Evolutionary conservation across 2,329 filamentous ascomycete species (phyloP).

Genomic region (Spiromastix sp.): DNA sequence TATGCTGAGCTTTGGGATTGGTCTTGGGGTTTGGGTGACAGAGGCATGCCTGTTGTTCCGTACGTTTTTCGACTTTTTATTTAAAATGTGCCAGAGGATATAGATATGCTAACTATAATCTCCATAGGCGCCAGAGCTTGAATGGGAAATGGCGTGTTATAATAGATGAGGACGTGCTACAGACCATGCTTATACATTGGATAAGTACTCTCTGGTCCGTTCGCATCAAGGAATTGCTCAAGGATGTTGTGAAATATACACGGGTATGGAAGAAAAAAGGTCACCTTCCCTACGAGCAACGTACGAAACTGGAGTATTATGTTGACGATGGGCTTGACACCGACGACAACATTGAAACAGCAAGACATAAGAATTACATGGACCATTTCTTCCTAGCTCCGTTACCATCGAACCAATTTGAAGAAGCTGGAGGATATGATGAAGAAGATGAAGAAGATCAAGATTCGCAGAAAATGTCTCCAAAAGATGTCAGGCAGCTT

Average conservation of each 20-base stretch:
- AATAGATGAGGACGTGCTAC: slow-evolving; percentile 38
- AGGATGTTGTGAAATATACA: slow-evolving; percentile 5
- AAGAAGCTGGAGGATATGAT: slow-evolving; percentile 17
- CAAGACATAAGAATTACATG: slow-evolving; percentile 16
- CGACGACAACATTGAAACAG: slow-evolving; percentile 6
- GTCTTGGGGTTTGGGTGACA: slow-evolving; percentile 32
- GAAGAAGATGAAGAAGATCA: slow-evolving; percentile 10
- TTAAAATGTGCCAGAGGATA: neutral
- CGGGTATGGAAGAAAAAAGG: slow-evolving; percentile 11
- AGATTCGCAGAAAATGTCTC: slow-evolving; percentile 8
- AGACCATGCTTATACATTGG: slow-evolving; percentile 37
- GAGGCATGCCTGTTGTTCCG: slow-evolving; percentile 34
- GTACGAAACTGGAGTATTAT: slow-evolving; percentile 19
- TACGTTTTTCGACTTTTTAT: slow-evolving; percentile 4
- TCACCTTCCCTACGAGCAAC: slow-evolving; percentile 13
- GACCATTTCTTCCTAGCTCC: slow-evolving; percentile 25
- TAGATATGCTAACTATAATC: neutral
- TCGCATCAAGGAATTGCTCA: slow-evolving; percentile 13
- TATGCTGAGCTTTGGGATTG: slow-evolving; percentile 31
- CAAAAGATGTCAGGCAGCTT: slow-evolving; percentile 27
- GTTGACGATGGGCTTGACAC: slow-evolving; percentile 2
- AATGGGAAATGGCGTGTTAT: slow-evolving; percentile 38
- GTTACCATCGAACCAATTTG: slow-evolving; percentile 19
- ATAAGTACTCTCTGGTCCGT: slow-evolving; percentile 30
- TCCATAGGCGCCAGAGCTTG: slow-evolving; percentile 27